These are phyloP conservation scores for Tillandsia fasciculata DNA, from an alignment of 176 grass and related monocot species.

Conservation along the genomic window DNA sequence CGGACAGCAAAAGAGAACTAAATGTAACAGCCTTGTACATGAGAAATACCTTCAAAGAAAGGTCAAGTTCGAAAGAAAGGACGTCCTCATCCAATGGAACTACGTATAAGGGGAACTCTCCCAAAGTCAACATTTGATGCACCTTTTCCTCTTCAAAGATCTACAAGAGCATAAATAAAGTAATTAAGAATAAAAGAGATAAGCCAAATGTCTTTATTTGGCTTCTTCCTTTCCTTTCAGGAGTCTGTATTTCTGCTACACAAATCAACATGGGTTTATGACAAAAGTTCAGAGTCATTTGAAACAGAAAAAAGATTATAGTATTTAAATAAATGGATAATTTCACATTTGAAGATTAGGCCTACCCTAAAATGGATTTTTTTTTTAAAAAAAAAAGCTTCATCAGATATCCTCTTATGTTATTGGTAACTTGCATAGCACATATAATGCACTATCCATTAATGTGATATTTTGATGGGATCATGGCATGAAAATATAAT, in stretches of 20 bases:
- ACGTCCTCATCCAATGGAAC: conserved; percentile 90
- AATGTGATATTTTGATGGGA: too few relatives aligned
- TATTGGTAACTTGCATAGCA: too few relatives aligned
- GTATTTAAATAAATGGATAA: too few relatives aligned
- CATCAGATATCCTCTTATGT: too few relatives aligned
- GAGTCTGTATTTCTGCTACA: background rate
- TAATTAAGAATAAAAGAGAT: conserved; percentile 6
- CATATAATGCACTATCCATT: too few relatives aligned
- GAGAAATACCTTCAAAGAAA: conserved; percentile 56
- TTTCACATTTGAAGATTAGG: too few relatives aligned
- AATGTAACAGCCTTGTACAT: background rate
- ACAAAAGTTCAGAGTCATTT: too few relatives aligned
- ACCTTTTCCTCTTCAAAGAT: conserved; percentile 92
- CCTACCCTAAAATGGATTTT: too few relatives aligned
- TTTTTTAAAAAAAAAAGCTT: too few relatives aligned
- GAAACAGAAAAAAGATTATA: too few relatives aligned
- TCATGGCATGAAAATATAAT: too few relatives aligned
- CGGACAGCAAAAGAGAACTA: background rate
- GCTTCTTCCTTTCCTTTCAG: background rate
- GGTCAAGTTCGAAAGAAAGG: conserved; percentile 82
- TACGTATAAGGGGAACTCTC: conserved; percentile 85
- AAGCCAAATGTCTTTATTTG: conserved; percentile 10
- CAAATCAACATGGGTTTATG: too few relatives aligned
- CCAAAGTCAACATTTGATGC: conserved; percentile 61
- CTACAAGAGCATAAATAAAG: conserved; percentile 26